Percentiles rank a stretch among this genome's conserved stretches.
Evolutionary conservation across 768 basidiomycete genomes (phyloP).

Genomic region (Lyophyllum semitale): DNA sequence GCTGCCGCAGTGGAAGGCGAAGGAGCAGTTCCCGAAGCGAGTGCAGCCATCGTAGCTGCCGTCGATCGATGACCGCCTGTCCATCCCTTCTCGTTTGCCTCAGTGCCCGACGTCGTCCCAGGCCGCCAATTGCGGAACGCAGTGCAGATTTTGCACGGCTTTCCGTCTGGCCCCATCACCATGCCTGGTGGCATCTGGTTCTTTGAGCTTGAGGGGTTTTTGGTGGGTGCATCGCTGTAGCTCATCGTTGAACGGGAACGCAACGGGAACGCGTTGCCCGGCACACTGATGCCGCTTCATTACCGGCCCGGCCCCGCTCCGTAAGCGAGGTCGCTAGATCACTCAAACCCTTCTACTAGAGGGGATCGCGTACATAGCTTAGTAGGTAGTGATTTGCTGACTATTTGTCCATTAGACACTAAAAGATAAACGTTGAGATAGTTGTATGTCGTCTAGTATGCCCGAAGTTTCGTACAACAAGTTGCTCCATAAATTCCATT

Average conservation of each 20-base stretch:
- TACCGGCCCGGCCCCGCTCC: too few species aligned
- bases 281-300: too few species aligned
- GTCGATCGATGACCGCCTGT: slow-evolving; percentile 17
- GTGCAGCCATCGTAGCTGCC: slow-evolving; percentile 28
- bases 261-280: too few species aligned
- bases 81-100: slow-evolving; percentile 24
- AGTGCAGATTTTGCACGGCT: slow-evolving; percentile 92
- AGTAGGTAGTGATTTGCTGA: too few species aligned
- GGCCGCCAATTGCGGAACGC: slow-evolving; percentile 76
- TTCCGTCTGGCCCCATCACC: slow-evolving; percentile 90
- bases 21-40: slow-evolving; percentile 20
- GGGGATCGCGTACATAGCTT: too few species aligned
- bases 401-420: too few species aligned
- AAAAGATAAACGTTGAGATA: too few species aligned
- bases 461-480: neutral
- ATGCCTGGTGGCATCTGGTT: slow-evolving; percentile 71
- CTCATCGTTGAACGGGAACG: slow-evolving; percentile 6
- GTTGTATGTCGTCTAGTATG: neutral
- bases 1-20: slow-evolving; percentile 20
- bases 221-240: neutral
- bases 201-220: slow-evolving; percentile 2
- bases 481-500: neutral
- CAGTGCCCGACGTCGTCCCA: slow-evolving; percentile 33
- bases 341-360: too few species aligned
- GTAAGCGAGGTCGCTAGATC: too few species aligned